These are phyloP conservation scores for Entomortierella beljakovae DNA, from an alignment of 192 early-diverging fungal species.

Conservation along the genomic window DNA sequence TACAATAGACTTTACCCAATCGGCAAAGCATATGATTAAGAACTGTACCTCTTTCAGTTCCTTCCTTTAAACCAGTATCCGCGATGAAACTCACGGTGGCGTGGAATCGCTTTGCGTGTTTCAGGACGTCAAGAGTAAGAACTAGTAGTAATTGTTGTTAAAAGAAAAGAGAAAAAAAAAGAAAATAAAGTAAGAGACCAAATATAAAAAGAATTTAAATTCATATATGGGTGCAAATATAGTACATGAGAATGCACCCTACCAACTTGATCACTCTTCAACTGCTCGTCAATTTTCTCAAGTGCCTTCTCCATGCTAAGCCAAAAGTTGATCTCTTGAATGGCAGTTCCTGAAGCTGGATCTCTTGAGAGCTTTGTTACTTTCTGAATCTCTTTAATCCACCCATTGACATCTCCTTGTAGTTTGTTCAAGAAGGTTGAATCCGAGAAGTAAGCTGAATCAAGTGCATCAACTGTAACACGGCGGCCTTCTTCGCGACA, in stretches of 20 bases:
- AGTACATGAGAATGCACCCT: constrained; percentile 9
- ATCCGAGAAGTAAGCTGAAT: constrained; percentile 77
- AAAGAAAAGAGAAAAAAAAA: background rate
- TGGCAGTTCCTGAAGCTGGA: constrained; percentile 89
- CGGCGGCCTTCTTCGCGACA: constrained; percentile 74
- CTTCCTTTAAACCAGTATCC: constrained; percentile 98
- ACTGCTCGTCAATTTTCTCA: constrained; percentile 92
- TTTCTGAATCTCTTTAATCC: constrained; percentile 99
- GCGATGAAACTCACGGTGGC: constrained; percentile 97
- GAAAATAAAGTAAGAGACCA: background rate
- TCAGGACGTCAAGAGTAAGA: constrained; percentile 93
- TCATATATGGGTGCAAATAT: background rate
- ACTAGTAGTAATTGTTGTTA: constrained; percentile 51
- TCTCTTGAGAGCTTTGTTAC: constrained; percentile 96
- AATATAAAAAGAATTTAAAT: no score
- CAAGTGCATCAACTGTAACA: constrained; percentile 81
- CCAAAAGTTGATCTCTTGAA: constrained; percentile 99
- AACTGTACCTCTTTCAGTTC: constrained; percentile 75
- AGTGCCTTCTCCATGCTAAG: constrained; percentile 95
- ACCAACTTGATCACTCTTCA: constrained; percentile 90
- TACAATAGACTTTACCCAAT: background rate
- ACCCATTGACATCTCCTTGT: constrained; percentile 95
- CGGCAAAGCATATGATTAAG: background rate
- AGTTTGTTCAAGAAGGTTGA: constrained; percentile 93
- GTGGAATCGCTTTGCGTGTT: constrained; percentile 98